A percentile compares a stretch with the other conserved stretches of the same genome.
phyloP scores from a whole-genome alignment of 768 basidiomycete genomes.

The Pulveroboletus sp. region DNA sequence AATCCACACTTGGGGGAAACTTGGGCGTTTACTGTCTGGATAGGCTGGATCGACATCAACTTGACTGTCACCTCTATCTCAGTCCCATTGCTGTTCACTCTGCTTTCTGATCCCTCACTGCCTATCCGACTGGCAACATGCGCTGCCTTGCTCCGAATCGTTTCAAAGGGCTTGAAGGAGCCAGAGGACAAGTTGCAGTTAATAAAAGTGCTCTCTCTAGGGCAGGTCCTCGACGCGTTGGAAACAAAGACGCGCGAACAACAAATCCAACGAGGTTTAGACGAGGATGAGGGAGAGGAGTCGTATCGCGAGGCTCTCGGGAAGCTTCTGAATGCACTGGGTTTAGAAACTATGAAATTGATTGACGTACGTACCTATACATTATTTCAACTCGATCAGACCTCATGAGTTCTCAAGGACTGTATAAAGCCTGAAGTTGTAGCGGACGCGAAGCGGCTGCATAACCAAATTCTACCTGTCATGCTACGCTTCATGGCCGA shows the following conservation, averaged over 20 bases:
- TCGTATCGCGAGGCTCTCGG: slow-evolving; percentile 87
- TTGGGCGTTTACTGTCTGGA: not conserved
- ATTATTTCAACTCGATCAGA: not conserved
- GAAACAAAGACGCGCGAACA: slow-evolving; percentile 70
- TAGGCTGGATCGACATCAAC: slow-evolving; percentile 98
- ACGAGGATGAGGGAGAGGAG: slow-evolving; percentile 83
- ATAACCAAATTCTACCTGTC: slow-evolving; percentile 69
- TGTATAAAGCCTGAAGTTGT: slow-evolving; percentile 53
- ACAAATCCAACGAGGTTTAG: slow-evolving; percentile 58
- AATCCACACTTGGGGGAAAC: not conserved
- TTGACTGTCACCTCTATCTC: slow-evolving; percentile 89
- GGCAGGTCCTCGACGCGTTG: slow-evolving; percentile 74
- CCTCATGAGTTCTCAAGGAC: slow-evolving; percentile 42
- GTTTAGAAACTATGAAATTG: slow-evolving; percentile 78
- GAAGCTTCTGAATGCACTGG: slow-evolving; percentile 74
- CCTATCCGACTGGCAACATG: slow-evolving; percentile 82
- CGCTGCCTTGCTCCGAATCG: slow-evolving; percentile 72
- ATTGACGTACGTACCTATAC: slow-evolving; percentile 53
- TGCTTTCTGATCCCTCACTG: slow-evolving; percentile 73
- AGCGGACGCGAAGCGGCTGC: slow-evolving; percentile 56
- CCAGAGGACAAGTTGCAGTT: slow-evolving; percentile 85
- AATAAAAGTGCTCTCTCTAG: slow-evolving; percentile 82
- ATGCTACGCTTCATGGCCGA: slow-evolving; percentile 89
- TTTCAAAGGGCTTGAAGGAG: slow-evolving; percentile 93
- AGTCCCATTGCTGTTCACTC: slow-evolving; percentile 75